phyloP scores from a whole-genome alignment of 2,329 filamentous ascomycete genomes.

The Trichoderma pleuroti region DNA sequence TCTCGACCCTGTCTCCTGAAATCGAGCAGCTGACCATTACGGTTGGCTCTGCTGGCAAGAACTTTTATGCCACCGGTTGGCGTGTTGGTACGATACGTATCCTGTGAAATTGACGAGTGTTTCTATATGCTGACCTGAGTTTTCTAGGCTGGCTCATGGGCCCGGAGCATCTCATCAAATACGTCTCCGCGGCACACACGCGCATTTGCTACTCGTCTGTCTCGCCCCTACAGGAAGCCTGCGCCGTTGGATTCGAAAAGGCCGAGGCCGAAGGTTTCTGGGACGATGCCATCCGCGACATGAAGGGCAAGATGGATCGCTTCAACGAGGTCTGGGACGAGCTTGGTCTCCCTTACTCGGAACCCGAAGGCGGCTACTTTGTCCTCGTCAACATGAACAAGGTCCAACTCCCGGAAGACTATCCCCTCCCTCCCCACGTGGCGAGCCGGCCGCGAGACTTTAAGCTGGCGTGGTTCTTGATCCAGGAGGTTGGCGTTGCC shows the following conservation, averaged over 20 bases:
- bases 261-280: conserved; percentile 85
- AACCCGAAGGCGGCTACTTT: conserved; percentile 96
- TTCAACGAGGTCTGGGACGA: conserved; percentile 83
- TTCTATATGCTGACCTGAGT: background rate
- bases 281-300: conserved; percentile 76
- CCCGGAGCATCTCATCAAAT: conserved; percentile 80
- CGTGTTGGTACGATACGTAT: conserved; percentile 56
- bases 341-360: conserved; percentile 74
- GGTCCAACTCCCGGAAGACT: conserved; percentile 77
- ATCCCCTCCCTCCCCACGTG: conserved; percentile 87
- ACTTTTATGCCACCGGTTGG: conserved; percentile 98
- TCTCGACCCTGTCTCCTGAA: conserved; percentile 86
- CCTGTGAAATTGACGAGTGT: background rate
- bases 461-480: conserved; percentile 92
- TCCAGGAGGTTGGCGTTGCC: conserved; percentile 92
- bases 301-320: conserved; percentile 81
- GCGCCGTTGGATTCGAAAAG: conserved; percentile 88
- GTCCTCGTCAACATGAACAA: conserved; percentile 91
- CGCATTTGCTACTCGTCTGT: conserved; percentile 95
- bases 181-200: conserved; percentile 89
- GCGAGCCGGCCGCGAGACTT: conserved; percentile 85
- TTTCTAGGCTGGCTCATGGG: conserved; percentile 79
- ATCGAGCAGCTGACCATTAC: conserved; percentile 85
- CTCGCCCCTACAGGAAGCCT: conserved; percentile 89
- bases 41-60: conserved; percentile 94